phyloP scores from a whole-genome alignment of 1,139 yeast genomes.

The Spathaspora jeffriesii region DNA sequence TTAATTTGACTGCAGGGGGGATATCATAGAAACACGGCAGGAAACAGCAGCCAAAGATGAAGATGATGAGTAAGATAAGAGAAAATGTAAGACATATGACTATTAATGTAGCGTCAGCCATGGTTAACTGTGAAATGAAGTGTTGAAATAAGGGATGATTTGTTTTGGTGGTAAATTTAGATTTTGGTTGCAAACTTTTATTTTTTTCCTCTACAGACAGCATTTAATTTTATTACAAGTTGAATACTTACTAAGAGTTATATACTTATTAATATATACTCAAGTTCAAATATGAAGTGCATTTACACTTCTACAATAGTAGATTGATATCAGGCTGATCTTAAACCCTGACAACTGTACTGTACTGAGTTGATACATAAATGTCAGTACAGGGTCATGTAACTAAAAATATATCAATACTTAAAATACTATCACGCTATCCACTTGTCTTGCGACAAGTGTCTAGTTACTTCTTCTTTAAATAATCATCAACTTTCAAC shows the following conservation, averaged over 20 bases:
- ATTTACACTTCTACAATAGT: too few species aligned
- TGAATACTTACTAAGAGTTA: too few species aligned
- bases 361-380: too few species aligned
- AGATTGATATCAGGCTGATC: too few species aligned
- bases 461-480: neutral
- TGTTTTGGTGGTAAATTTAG: neutral
- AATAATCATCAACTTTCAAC: neutral
- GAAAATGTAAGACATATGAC: conserved; percentile 6
- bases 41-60: neutral
- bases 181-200: conserved; percentile 14
- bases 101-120: conserved; percentile 7
- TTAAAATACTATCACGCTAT: too few species aligned
- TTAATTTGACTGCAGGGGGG: neutral
- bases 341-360: too few species aligned
- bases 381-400: too few species aligned
- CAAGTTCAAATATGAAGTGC: too few species aligned
- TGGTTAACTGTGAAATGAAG: neutral
- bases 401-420: too few species aligned
- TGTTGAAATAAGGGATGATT: neutral
- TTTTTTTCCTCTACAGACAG: neutral
- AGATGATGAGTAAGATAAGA: neutral
- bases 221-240: too few species aligned
- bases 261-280: too few species aligned
- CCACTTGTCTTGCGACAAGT: too few species aligned
- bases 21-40: neutral